Percentiles rank a stretch among this genome's conserved stretches.
Conservation (phyloP, 108 stramenopile species). For the Mediolabrus comicus region DNA sequence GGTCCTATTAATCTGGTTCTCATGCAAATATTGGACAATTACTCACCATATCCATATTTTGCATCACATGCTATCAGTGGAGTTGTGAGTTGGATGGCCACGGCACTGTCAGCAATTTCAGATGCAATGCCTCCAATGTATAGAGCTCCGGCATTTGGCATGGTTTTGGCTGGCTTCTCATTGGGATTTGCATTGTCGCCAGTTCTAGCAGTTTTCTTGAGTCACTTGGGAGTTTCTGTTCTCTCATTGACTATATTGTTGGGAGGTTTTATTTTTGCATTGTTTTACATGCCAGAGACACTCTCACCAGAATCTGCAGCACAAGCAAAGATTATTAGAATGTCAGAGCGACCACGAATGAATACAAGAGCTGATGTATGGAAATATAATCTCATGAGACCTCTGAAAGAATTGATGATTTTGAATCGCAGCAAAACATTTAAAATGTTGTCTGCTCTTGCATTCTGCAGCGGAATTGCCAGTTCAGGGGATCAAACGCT, state of each 20-base stretch:
- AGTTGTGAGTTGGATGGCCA: constrained; percentile 69
- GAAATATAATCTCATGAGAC: constrained; percentile 41
- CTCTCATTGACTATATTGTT: constrained; percentile 48
- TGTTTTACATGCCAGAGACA: constrained; percentile 70
- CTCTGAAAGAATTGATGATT: constrained; percentile 71
- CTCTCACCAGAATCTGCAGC: constrained; percentile 53
- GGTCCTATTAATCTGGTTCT: constrained; percentile 57
- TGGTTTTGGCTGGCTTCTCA: constrained; percentile 73
- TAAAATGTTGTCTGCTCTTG: constrained; percentile 66
- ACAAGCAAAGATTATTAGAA: constrained; percentile 38
- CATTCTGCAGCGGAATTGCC: constrained; percentile 78
- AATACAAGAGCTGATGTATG: constrained; percentile 9
- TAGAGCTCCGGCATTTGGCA: constrained; percentile 74
- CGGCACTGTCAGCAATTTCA: constrained; percentile 66
- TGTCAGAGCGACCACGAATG: constrained; percentile 15
- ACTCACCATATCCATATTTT: constrained; percentile 73
- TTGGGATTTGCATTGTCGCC: constrained; percentile 75
- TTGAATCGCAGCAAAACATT: constrained; percentile 77
- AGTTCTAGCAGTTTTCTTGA: constrained; percentile 56
- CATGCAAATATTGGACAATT: constrained; percentile 51
- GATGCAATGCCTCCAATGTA: constrained; percentile 75
- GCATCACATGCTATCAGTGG: constrained; percentile 54
- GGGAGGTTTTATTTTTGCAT: constrained; percentile 51
- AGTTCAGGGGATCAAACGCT: constrained; percentile 68
- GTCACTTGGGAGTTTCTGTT: constrained; percentile 57